Evolutionary conservation across 2,329 filamentous ascomycete genomes (phyloP), one percentile per base, ranked within the genome.

Genomic region (Colletotrichum tanaceti): DNA sequence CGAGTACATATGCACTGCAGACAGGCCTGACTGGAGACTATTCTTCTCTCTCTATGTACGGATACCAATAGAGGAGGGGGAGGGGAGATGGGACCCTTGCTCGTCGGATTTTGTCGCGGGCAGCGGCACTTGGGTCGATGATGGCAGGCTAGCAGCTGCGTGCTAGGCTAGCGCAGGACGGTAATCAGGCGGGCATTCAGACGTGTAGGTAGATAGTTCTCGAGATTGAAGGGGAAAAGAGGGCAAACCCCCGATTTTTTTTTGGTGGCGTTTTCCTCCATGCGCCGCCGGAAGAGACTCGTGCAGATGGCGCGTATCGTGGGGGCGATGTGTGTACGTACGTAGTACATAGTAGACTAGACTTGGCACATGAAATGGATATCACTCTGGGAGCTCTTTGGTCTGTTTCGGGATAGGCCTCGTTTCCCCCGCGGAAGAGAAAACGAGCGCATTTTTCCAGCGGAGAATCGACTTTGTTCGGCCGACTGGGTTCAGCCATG

Each of bases 161-260:
- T 22, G 57, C 44, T 22, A 22, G 28, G 32, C 43, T 47, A 58
- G 55, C 44, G 43, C 18, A 38, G n/a, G 20, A 41, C 20, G 35
- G 58, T 44, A 50, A 39, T 41, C 58, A 59, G 58, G 46, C 46
- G 44, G 38, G 20, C 53, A 43, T 43, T 13, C n/a, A n/a, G n/a
- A n/a, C n/a, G n/a, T n/a, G n/a, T n/a, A n/a, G n/a, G n/a, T n/a
- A n/a, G n/a, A n/a, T n/a, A n/a, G n/a, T n/a, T n/a, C n/a, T n/a
- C n/a, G n/a, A n/a, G n/a, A 28, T 28, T 28, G 28, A 28, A 1
- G 24, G 24, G 28, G 18, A 28, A 7, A 35, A 14, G 32, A 10
- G n/a, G 28, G 28, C 52, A 38, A 5, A 20, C 13, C 28, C 28
- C 28, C 28, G 28, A 28, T 7, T 28, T 43, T 13, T 58, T 46